Evolutionary conservation across 805 yeast species (phyloP), one percentile per base, ranked within the genome.

Genomic region (Yueomyces sp.): DNA sequence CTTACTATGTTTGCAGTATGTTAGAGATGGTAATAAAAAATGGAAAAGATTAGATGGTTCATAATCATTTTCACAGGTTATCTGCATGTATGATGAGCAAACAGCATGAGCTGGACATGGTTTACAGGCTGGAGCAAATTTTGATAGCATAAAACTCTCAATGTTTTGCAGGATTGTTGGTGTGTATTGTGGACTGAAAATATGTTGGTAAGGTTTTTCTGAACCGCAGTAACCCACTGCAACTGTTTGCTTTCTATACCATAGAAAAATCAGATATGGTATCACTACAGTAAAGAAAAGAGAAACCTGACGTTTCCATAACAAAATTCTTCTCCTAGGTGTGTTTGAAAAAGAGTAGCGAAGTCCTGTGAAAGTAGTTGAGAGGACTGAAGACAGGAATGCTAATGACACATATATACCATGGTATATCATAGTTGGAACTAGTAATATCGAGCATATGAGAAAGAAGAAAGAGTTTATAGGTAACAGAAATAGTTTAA

Each of bases 101-200:
- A 74, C 67, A 0, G 88, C 92, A 62, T 88, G 79, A 3, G 69
- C 73, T 2, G 97, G 96, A 57, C 97, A 90, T 28, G 74, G 74
- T 3, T 73, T 63, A 64, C 98, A 90, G 0, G 51, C 39, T 2
- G 94, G 94, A 41, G 71, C 70, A 42, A 72, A 58, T 41, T 71
- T 57, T 0, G 55, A 45, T 41, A 72, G 74, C 45, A 82, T 59
- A 45, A 65, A 62, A 0, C 60, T 52, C 37, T 81, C 84, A 7
- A 70, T 19, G 50, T 55, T 28, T 9, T 27, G 26, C 5, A 47
- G 26, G 19, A 41, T 12, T 8, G 46, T 42, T 5, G 36, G 36
- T n/a, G 28, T 9, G 4, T 36, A 8, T 11, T 3, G 31, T 31
- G 5, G 12, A 28, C 44, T 42, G 32, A 43, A 28, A 19, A 43